Conservation (phyloP, 2,329 filamentous ascomycete genomes). For the Penicillium sp. region DNA sequence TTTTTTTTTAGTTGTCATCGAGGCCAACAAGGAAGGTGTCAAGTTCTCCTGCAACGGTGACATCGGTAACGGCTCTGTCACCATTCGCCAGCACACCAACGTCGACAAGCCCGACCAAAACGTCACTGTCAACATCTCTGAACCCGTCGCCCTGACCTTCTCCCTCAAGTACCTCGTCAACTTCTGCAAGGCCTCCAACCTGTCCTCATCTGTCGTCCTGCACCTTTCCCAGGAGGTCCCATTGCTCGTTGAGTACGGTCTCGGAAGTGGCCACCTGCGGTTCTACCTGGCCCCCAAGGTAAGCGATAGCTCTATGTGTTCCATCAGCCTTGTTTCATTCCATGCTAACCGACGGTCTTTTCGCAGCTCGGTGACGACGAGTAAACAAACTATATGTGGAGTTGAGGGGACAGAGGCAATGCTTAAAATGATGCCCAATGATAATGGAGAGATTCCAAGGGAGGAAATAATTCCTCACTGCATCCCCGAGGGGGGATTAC, state of each 20-base stretch:
- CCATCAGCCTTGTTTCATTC: background rate
- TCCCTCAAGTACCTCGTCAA: slow-evolving; percentile 99
- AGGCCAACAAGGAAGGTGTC: slow-evolving; percentile 94
- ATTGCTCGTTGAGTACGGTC: slow-evolving; percentile 86
- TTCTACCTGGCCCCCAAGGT: slow-evolving; percentile 99
- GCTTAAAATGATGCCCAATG: slow-evolving; percentile 26
- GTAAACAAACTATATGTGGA: slow-evolving; percentile 29
- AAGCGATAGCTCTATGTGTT: slow-evolving; percentile 32
- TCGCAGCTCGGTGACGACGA: slow-evolving; percentile 64
- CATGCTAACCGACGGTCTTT: background rate
- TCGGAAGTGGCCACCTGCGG: slow-evolving; percentile 84
- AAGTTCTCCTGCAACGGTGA: slow-evolving; percentile 93
- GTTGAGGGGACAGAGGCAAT: slow-evolving; percentile 17
- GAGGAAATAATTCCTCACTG: slow-evolving; percentile 46
- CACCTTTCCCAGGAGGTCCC: slow-evolving; percentile 96
- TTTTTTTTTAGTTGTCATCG: slow-evolving; percentile 76
- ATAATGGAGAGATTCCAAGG: slow-evolving; percentile 45
- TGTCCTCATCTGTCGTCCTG: slow-evolving; percentile 82
- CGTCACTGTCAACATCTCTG: slow-evolving; percentile 85
- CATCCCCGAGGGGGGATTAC: slow-evolving; percentile 16
- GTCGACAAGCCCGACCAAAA: slow-evolving; percentile 86
- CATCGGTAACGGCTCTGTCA: slow-evolving; percentile 93
- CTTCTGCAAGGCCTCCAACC: slow-evolving; percentile 95
- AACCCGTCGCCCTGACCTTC: slow-evolving; percentile 93
- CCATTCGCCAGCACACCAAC: slow-evolving; percentile 82